Base-by-base conservation (phyloP, 352 stramenopile species). In the Pythium periplocum region DNA sequence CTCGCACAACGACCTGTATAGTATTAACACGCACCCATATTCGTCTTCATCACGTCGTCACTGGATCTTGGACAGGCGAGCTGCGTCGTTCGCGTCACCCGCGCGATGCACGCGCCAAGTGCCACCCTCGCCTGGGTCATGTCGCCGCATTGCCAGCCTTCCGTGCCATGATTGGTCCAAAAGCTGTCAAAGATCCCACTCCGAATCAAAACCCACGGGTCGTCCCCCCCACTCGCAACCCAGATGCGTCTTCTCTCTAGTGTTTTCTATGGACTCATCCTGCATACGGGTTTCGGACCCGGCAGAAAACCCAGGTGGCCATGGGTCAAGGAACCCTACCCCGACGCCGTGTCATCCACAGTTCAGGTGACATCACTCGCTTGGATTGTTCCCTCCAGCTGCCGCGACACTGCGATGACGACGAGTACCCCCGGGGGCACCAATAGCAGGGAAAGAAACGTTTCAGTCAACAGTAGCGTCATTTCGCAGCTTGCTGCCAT, bases 391-490 rank as follows among this genome's bases (percentile, higher is more conserved):
- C 6, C 41, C 31, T 4, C 34, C 35, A 40, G 42, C 48, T 41
- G 55, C 48, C 48, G 49, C 51, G 57, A 64, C 54, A n/a, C 43
- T 57, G 57, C 56, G 26, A 39, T 17, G 17, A 26, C 17, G 6
- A 40, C 17, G 58, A 44, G 31, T 48, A 4, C 34, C 44, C 51
- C 45, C 46, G 31, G 57, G 33, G 57, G 32, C 8, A 64, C 46
- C 45, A 60, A 50, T 64, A 9, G 6, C 34, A 8, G 37, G 17
- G 45, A 51, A 45, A 53, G 52, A 65, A 65, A 65, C 58, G 58
- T 65, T 65, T 65, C 58, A 46, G 52, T 60, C 58, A 65, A 60
- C 58, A 64, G 37, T 59, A 58, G 60, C 57, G 51, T 60, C 58
- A 60, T 65, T 60, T 60, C 47, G 51, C 51, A 32, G 49, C 48